phyloP scores from a whole-genome alignment of 148 eudicot genomes.

The Vaccinium myrtillus region DNA sequence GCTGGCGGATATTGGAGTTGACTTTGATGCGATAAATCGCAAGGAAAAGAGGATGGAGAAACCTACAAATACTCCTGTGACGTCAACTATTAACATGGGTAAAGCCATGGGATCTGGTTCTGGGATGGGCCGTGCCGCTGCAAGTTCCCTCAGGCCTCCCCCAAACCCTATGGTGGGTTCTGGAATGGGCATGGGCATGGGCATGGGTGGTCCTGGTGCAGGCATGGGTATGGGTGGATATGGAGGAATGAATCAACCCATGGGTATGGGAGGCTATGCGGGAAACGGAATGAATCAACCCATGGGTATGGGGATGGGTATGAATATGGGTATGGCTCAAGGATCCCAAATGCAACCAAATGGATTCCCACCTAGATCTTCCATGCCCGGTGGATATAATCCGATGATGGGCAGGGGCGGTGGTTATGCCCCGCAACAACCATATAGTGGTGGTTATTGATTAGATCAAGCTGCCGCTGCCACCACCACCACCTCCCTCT shows the following conservation, averaged over 20 bases:
- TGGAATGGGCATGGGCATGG: constrained; percentile 44
- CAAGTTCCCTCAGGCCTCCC: constrained; percentile 55
- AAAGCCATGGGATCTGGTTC: constrained; percentile 99
- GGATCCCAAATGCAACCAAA: constrained; percentile 63
- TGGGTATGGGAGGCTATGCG: constrained; percentile 27
- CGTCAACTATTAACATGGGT: constrained; percentile 77
- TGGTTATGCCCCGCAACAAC: constrained; percentile 70
- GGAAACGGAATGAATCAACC: constrained; percentile 11
- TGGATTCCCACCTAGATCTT: constrained; percentile 52
- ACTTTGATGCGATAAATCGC: constrained; percentile 90
- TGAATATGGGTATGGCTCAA: constrained; percentile 46
- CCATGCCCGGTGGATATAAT: constrained; percentile 61
- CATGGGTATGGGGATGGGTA: constrained; percentile 35
- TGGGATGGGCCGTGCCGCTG: constrained; percentile 89
- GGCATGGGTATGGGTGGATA: constrained; percentile 37
- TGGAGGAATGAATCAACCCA: constrained; percentile 19
- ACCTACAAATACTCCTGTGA: constrained; percentile 48
- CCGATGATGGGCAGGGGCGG: constrained; percentile 79
- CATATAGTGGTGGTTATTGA: constrained; percentile 43
- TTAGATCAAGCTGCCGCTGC: constrained; percentile 16
- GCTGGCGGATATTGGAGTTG: constrained; percentile 75
- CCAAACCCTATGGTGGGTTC: constrained; percentile 57
- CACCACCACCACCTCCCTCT: neutral
- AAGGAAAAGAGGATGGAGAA: constrained; percentile 96
- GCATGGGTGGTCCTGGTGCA: constrained; percentile 21